These are phyloP conservation scores for Reticulascus tulasneorum DNA, from an alignment of 2,329 filamentous ascomycete genomes.

Conservation along the genomic window DNA sequence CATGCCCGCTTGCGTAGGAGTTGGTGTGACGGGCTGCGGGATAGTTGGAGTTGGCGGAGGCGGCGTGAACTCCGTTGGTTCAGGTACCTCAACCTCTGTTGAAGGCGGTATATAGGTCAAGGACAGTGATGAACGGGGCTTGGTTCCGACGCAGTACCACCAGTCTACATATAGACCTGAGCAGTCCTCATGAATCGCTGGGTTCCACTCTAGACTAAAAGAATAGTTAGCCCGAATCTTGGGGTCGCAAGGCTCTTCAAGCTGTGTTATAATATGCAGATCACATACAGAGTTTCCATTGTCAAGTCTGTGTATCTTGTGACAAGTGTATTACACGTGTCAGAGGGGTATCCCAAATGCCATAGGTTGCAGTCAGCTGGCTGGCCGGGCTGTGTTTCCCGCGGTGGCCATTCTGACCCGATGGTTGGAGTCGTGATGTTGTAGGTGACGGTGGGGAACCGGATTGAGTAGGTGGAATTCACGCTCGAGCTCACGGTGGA, in stretches of 20 bases:
- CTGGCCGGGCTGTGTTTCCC: slow-evolving; percentile 15
- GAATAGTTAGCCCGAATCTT: slow-evolving; percentile 11
- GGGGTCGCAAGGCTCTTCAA: too few species aligned
- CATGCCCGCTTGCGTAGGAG: slow-evolving; percentile 7
- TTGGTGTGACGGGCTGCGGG: slow-evolving; percentile 7
- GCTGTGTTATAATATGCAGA: too few species aligned
- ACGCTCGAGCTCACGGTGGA: not conserved
- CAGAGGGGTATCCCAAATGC: slow-evolving; percentile 4
- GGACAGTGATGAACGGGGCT: not conserved
- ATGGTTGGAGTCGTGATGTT: slow-evolving; percentile 7
- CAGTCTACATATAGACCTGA: slow-evolving; percentile 2
- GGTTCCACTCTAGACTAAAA: slow-evolving; percentile 14
- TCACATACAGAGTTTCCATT: not conserved
- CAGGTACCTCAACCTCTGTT: too few species aligned
- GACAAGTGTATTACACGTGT: slow-evolving; percentile 8
- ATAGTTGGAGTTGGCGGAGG: not conserved
- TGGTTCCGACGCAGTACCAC: slow-evolving; percentile 1
- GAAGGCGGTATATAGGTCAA: slow-evolving; percentile 3
- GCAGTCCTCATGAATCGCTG: slow-evolving; percentile 11
- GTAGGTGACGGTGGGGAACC: slow-evolving; percentile 2
- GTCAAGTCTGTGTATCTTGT: slow-evolving; percentile 1
- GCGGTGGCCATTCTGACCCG: slow-evolving; percentile 13
- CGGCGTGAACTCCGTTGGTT: slow-evolving; percentile 1
- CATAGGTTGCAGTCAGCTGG: slow-evolving; percentile 12
- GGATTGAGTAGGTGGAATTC: slow-evolving; percentile 5